Evolutionary conservation across 2,329 filamentous ascomycete genomes (phyloP).

Genomic region (Cercospora citrullina): DNA sequence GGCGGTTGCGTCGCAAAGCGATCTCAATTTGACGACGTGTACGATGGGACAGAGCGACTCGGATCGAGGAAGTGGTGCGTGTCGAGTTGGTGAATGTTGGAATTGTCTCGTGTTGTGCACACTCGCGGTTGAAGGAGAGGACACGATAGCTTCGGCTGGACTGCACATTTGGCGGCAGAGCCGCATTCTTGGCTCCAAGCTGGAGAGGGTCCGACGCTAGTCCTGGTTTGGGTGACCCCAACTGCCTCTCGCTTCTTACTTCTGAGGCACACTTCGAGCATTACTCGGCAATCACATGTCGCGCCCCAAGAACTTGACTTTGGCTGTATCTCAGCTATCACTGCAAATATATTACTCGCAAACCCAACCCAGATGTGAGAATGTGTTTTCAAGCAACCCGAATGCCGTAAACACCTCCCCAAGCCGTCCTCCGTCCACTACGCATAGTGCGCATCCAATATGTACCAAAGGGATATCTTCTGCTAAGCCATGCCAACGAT

Average conservation of each 20-base stretch:
- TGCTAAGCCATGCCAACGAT: conserved; percentile 1
- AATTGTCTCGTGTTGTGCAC: background rate
- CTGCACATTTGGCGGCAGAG: background rate
- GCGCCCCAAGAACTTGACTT: background rate
- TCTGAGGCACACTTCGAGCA: background rate
- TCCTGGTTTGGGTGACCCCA: background rate
- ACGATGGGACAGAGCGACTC: background rate
- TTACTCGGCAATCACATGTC: background rate
- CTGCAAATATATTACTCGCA: background rate
- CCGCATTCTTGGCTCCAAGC: background rate
- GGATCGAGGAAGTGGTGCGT: background rate
- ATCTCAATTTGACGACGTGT: background rate
- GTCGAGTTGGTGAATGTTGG: background rate
- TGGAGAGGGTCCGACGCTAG: background rate
- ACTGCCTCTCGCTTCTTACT: background rate
- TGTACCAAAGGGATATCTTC: conserved; percentile 17
- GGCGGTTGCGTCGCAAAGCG: conserved; percentile 1
- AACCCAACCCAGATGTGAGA: background rate
- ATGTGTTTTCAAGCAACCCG: background rate
- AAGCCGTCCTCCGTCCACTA: background rate
- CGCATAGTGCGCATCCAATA: conserved; percentile 3
- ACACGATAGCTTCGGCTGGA: conserved; percentile 3
- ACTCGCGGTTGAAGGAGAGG: background rate
- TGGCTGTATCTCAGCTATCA: background rate
- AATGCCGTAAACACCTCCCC: background rate